phyloP scores from a whole-genome alignment of 2,329 filamentous ascomycete genomes.

The Cryoendolithus antarcticus region DNA sequence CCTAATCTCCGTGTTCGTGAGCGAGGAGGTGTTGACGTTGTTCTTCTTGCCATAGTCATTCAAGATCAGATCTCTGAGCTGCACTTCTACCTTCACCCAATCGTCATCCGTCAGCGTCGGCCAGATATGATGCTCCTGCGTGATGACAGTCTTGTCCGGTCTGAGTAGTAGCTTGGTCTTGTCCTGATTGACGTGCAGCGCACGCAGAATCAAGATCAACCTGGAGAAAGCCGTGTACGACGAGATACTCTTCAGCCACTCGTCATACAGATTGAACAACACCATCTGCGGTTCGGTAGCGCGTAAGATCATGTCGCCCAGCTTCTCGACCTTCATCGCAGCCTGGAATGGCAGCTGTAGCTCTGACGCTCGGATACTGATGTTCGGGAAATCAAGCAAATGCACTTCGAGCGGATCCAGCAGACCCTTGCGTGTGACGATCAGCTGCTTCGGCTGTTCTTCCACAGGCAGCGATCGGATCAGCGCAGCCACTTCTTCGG shows the following conservation, averaged over 20 bases:
- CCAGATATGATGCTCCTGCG: slow-evolving; percentile 98
- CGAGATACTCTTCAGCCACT: slow-evolving; percentile 97
- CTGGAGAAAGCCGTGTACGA: slow-evolving; percentile 98
- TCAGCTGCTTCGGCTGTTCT: slow-evolving; percentile 97
- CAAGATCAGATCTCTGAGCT: slow-evolving; percentile 85
- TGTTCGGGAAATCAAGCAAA: slow-evolving; percentile 95
- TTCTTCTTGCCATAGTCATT: slow-evolving; percentile 99
- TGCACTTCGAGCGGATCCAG: slow-evolving; percentile 96
- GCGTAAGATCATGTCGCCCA: slow-evolving; percentile 96
- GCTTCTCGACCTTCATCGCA: slow-evolving; percentile 98
- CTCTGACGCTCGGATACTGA: slow-evolving; percentile 94
- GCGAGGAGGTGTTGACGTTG: slow-evolving; percentile 94
- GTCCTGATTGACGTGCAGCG: slow-evolving; percentile 93
- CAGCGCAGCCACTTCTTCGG: slow-evolving; percentile 95
- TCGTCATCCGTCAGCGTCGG: slow-evolving; percentile 86
- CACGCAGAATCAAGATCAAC: slow-evolving; percentile 82
- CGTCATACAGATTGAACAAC: slow-evolving; percentile 95
- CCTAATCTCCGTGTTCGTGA: slow-evolving; percentile 92
- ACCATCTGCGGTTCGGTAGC: slow-evolving; percentile 99
- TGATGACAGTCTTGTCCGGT: slow-evolving; percentile 96
- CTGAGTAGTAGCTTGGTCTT: slow-evolving; percentile 96
- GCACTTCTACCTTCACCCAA: slow-evolving; percentile 99
- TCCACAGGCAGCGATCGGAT: slow-evolving; percentile 93
- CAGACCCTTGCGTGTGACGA: slow-evolving; percentile 93
- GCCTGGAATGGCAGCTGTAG: slow-evolving; percentile 96